Evolutionary conservation across 1,284 basidiomycete species (phyloP).

Genomic region (Puccinia coronata): DNA sequence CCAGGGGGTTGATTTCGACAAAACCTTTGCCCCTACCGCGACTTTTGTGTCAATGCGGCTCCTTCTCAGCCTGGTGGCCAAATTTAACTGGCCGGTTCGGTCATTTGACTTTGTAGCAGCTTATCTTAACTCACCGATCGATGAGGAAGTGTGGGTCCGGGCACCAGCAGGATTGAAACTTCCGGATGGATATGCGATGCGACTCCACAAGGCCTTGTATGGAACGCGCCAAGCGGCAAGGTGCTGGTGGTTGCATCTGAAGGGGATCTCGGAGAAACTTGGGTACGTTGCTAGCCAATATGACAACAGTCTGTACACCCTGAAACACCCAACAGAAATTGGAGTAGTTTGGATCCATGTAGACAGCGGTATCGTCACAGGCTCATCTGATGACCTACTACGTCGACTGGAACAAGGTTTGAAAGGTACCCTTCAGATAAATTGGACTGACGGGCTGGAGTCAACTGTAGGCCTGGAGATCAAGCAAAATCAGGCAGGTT

Average conservation of each 20-base stretch:
- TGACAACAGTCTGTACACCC: too few relatives aligned
- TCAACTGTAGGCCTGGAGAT: neutral
- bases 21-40: too few relatives aligned
- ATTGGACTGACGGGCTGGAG: neutral
- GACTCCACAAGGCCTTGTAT: slow-evolving; percentile 21
- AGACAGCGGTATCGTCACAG: slow-evolving; percentile 7
- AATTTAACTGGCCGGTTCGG: neutral
- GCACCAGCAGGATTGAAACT: neutral
- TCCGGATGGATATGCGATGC: neutral
- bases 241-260: slow-evolving; percentile 26
- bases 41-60: neutral
- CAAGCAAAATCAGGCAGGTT: neutral
- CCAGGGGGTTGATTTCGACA: neutral
- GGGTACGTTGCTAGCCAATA: neutral
- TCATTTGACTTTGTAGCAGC: slow-evolving; percentile 18
- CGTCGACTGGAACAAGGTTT: neutral
- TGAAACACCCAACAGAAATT: neutral
- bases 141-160: slow-evolving; percentile 21
- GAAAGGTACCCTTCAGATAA: neutral
- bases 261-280: neutral
- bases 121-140: slow-evolving; percentile 29
- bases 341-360: slow-evolving; percentile 33
- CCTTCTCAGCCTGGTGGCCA: neutral
- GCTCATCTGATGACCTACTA: neutral
- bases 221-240: slow-evolving; percentile 4